Conservation (phyloP, 164 flowering plant genomes). For the Echeveria elegans region DNA sequence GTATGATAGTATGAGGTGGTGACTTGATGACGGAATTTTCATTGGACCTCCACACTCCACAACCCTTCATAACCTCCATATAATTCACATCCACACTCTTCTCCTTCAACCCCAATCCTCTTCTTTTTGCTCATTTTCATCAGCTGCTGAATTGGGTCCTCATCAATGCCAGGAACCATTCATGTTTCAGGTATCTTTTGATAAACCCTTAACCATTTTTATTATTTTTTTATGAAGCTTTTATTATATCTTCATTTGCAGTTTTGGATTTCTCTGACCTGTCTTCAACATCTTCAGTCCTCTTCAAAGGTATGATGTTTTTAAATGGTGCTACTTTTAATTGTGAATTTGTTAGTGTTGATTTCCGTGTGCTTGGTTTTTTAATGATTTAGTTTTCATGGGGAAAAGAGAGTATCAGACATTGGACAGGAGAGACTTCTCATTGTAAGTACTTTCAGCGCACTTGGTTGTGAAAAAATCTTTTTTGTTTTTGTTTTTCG, state of each 20-base stretch:
- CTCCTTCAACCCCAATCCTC: not conserved
- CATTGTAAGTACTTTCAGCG: conserved; percentile 30
- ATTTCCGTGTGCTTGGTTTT: not conserved
- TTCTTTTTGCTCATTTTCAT: not conserved
- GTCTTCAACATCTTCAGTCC: conserved; percentile 27
- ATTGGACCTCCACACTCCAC: conserved; percentile 4
- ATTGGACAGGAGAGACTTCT: conserved; percentile 50
- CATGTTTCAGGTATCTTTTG: conserved; percentile 58
- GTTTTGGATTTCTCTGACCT: conserved; percentile 55
- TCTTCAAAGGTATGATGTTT: conserved; percentile 37
- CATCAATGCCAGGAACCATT: conserved; percentile 82
- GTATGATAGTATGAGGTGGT: no score
- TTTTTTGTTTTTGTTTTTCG: not conserved
- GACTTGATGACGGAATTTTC: not conserved
- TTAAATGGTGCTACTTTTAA: not conserved
- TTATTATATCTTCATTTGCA: conserved; percentile 16
- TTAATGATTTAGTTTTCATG: conserved; percentile 57
- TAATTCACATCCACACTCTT: conserved; percentile 6
- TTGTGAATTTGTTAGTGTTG: not conserved
- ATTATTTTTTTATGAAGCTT: not conserved
- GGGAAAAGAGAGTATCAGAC: conserved; percentile 57
- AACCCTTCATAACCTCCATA: not conserved
- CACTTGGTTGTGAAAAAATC: not conserved
- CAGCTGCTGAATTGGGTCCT: not conserved
- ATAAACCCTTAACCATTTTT: not conserved